Conservation (phyloP, 2,329 filamentous ascomycete genomes). For the Aspergillus candidus region DNA sequence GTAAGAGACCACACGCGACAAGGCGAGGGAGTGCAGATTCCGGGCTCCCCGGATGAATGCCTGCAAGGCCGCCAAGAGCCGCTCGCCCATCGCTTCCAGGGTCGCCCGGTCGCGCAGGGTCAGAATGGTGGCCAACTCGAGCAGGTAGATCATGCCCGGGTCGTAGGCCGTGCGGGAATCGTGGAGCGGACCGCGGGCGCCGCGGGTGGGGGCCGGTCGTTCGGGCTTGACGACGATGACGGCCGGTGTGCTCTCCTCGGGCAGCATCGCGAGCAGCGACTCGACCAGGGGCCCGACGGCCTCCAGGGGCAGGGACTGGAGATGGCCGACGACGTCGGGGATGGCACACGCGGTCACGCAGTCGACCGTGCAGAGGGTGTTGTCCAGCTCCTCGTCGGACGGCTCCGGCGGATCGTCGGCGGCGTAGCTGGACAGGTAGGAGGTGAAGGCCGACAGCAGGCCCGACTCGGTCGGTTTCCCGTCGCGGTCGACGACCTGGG, state of each 20-base stretch:
- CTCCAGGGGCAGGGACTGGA: slow-evolving; percentile 60
- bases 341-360: slow-evolving; percentile 88
- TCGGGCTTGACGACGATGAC: slow-evolving; percentile 92
- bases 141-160: slow-evolving; percentile 78
- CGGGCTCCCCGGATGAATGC: slow-evolving; percentile 71
- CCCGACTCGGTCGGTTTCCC: slow-evolving; percentile 72
- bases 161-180: slow-evolving; percentile 65
- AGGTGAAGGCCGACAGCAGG: slow-evolving; percentile 89
- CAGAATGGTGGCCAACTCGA: slow-evolving; percentile 82
- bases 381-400: slow-evolving; percentile 93
- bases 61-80: slow-evolving; percentile 73
- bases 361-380: slow-evolving; percentile 88
- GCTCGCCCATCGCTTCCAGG: slow-evolving; percentile 66
- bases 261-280: slow-evolving; percentile 73
- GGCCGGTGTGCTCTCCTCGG: slow-evolving; percentile 71
- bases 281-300: slow-evolving; percentile 60
- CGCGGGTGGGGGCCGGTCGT: slow-evolving; percentile 55
- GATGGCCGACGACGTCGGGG: slow-evolving; percentile 73
- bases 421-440: slow-evolving; percentile 97
- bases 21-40: slow-evolving; percentile 73
- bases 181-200: slow-evolving; percentile 54
- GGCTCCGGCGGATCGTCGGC: slow-evolving; percentile 96
- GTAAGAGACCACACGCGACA: slow-evolving; percentile 82
- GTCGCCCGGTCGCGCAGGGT: slow-evolving; percentile 70
- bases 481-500: slow-evolving; percentile 85